These are phyloP conservation scores for Cymbopogon citratus DNA, from an alignment of 176 grass and related monocot species.

Conservation along the genomic window DNA sequence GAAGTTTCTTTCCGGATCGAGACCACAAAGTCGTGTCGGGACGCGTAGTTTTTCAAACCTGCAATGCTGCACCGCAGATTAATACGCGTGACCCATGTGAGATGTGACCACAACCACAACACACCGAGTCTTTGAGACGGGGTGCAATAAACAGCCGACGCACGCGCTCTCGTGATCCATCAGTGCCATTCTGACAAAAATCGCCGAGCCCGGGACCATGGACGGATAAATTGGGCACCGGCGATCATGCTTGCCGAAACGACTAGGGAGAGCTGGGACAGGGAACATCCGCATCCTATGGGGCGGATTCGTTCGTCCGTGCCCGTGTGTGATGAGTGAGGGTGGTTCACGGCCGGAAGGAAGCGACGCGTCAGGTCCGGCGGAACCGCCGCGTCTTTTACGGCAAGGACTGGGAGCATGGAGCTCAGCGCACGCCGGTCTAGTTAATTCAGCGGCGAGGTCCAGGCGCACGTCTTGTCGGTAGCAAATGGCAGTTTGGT, in stretches of 20 bases:
- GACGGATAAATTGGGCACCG: neutral
- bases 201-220: neutral
- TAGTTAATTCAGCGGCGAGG: neutral
- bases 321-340: too few species aligned
- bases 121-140: neutral
- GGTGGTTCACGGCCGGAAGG: neutral
- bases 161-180: slow-evolving; percentile 7
- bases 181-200: neutral
- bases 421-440: neutral
- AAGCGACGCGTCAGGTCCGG: neutral
- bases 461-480: slow-evolving; percentile 20
- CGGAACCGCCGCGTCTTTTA: neutral
- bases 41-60: neutral
- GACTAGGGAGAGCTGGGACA: neutral
- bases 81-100: neutral
- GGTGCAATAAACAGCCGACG: neutral
- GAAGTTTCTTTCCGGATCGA: neutral
- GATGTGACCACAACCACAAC: neutral
- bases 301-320: slow-evolving; percentile 2
- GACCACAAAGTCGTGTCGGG: neutral
- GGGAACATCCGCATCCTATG: neutral
- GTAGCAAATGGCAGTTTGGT: neutral
- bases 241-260: neutral
- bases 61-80: neutral
- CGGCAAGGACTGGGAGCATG: neutral